Conservation (phyloP, 352 stramenopile genomes). For the Phytophthora cactorum region DNA sequence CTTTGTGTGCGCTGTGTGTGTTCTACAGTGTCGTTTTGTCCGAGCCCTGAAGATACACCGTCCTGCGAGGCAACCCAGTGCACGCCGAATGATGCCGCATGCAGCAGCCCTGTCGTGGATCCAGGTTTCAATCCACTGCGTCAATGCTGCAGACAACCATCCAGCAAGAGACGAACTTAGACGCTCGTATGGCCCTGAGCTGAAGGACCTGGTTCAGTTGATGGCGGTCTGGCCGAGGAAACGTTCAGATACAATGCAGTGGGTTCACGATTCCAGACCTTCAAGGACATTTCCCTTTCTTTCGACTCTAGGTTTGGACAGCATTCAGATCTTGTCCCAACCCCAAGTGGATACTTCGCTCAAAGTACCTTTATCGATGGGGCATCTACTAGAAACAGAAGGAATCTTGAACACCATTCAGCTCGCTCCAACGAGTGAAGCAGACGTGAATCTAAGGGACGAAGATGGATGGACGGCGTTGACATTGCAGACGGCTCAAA, state of each 20-base stretch:
- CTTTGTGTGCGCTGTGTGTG: no score
- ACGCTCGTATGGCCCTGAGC: slow-evolving; percentile 28
- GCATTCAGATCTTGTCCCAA: no score
- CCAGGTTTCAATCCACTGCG: neutral
- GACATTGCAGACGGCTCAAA: neutral
- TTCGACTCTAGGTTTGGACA: no score
- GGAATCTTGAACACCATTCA: neutral
- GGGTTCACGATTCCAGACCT: no score
- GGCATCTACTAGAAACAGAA: neutral
- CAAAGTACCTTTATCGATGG: no score
- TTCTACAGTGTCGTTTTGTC: no score
- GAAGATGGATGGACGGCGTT: neutral
- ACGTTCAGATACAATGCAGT: no score
- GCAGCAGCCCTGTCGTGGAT: slow-evolving; percentile 4
- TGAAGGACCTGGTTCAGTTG: slow-evolving; percentile 72
- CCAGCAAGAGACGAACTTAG: slow-evolving; percentile 11
- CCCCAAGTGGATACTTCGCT: neutral
- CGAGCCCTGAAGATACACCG: neutral
- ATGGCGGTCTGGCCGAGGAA: slow-evolving; percentile 35
- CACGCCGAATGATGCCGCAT: neutral
- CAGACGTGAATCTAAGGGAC: neutral
- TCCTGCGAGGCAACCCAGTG: neutral
- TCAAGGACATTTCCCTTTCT: neutral
- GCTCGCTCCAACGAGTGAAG: neutral
- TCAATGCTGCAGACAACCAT: neutral